Percentiles rank a stretch among this genome's conserved stretches.
phyloP scores from a whole-genome alignment of 306 rosid genomes.

The Casuarina equisetifolia region DNA sequence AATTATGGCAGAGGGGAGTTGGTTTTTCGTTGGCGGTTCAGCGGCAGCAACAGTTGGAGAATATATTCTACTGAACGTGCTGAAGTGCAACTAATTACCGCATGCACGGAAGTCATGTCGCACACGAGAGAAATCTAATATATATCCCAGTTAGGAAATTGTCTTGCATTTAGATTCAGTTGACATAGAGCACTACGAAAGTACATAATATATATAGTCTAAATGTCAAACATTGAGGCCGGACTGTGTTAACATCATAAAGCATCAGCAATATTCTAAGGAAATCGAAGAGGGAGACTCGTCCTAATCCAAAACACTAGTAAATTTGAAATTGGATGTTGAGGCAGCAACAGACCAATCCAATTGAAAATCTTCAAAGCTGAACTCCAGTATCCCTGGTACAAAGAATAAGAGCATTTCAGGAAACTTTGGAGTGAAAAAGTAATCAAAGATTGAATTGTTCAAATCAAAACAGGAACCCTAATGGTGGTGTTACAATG shows the following conservation, averaged over 20 bases:
- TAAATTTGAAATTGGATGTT: conserved; percentile 19
- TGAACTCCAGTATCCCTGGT: conserved; percentile 29
- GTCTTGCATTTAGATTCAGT: background rate
- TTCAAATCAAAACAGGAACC: background rate
- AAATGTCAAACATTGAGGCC: background rate
- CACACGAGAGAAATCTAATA: background rate
- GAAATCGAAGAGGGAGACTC: conserved; percentile 19
- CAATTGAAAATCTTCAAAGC: conserved; percentile 28
- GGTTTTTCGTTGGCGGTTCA: too few species aligned
- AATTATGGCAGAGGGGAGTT: too few species aligned
- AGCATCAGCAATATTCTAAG: conserved; percentile 24
- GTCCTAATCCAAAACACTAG: conserved; percentile 38
- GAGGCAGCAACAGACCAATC: conserved; percentile 12
- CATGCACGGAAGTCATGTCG: background rate
- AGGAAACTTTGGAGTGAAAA: background rate
- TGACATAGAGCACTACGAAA: background rate
- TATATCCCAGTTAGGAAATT: background rate
- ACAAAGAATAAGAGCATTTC: background rate
- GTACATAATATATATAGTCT: background rate
- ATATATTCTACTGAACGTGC: too few species aligned
- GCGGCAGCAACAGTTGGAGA: too few species aligned
- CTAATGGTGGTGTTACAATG: background rate
- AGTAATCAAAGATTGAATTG: background rate
- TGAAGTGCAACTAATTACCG: background rate
- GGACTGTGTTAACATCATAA: background rate